Percentiles rank a stretch among this genome's conserved stretches.
Evolutionary conservation across 306 rosid genomes (phyloP).

Genomic region (Vachellia pachyceras): DNA sequence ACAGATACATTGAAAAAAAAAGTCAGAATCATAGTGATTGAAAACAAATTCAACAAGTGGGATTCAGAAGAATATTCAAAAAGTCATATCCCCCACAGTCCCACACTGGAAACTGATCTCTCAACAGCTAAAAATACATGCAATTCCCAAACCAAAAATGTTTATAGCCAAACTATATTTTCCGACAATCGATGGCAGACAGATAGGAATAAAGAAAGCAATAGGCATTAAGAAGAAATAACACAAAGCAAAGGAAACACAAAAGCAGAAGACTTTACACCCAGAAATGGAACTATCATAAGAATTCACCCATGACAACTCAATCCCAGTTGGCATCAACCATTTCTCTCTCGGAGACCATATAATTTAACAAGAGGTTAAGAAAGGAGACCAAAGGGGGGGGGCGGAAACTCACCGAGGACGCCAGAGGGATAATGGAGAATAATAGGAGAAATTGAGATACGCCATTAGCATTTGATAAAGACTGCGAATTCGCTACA

Average conservation of each 20-base stretch:
- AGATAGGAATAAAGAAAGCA: not conserved
- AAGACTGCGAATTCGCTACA: conserved; percentile 5
- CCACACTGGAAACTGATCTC: not conserved
- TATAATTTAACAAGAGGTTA: not conserved
- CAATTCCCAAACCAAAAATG: conserved; percentile 5
- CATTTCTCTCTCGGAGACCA: not conserved
- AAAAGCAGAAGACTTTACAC: not conserved
- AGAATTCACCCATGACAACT: not conserved
- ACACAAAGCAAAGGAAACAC: not conserved
- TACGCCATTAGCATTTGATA: conserved; percentile 63
- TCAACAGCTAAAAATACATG: not conserved
- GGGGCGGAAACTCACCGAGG: conserved; percentile 44
- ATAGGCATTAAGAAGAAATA: not conserved
- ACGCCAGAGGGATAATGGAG: conserved; percentile 56
- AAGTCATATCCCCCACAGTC: not conserved
- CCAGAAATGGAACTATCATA: not conserved
- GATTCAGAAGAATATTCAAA: not conserved
- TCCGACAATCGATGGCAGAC: conserved; percentile 15
- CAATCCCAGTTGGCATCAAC: conserved; percentile 33
- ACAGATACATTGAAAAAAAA: too few relatives aligned
- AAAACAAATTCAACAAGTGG: not conserved
- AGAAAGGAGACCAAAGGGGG: not conserved
- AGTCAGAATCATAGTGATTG: too few relatives aligned
- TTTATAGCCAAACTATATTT: not conserved
- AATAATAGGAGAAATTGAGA: conserved; percentile 60